phyloP scores from a whole-genome alignment of 78 protist species.

The Speleostelium caveatum region DNA sequence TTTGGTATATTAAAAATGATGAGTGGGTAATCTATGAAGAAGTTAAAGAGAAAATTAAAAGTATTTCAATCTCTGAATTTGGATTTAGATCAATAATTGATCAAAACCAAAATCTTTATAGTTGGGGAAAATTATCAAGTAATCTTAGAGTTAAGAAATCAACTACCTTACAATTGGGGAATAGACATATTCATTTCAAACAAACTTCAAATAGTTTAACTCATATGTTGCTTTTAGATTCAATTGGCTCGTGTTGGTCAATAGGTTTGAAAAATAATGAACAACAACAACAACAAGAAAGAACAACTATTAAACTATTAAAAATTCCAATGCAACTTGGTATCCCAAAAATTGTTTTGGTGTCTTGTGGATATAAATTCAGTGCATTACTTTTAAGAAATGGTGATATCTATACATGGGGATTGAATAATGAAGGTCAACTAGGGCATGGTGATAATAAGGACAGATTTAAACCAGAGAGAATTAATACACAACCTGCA shows the following conservation, averaged over 20 bases:
- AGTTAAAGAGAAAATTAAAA: not conserved
- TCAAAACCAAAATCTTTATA: not conserved
- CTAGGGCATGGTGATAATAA: slow-evolving; percentile 5
- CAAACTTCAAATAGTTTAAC: not conserved
- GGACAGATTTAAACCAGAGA: not conserved
- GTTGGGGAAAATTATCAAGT: slow-evolving; percentile 14
- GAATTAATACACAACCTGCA: not conserved
- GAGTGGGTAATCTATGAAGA: not conserved
- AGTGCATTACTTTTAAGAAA: not conserved
- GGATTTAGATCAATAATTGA: slow-evolving; percentile 2
- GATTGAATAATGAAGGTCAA: slow-evolving; percentile 51
- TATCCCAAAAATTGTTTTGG: not conserved
- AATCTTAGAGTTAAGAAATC: not conserved
- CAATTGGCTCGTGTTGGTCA: not conserved
- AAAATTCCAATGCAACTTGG: not conserved
- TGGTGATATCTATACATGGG: slow-evolving; percentile 15
- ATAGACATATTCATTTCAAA: not conserved
- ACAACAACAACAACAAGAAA: not conserved
- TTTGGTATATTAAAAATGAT: not conserved
- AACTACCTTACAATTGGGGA: not conserved
- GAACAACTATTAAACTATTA: no score
- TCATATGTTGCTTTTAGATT: slow-evolving; percentile 1
- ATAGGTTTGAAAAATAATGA: slow-evolving; percentile 5
- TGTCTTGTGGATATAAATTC: slow-evolving; percentile 56
- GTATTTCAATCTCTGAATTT: not conserved